Percentiles rank a stretch among this genome's conserved stretches.
These are phyloP conservation scores for Metarhizium brunneum DNA, from an alignment of 2,329 filamentous ascomycete species.

Conservation along the genomic window DNA sequence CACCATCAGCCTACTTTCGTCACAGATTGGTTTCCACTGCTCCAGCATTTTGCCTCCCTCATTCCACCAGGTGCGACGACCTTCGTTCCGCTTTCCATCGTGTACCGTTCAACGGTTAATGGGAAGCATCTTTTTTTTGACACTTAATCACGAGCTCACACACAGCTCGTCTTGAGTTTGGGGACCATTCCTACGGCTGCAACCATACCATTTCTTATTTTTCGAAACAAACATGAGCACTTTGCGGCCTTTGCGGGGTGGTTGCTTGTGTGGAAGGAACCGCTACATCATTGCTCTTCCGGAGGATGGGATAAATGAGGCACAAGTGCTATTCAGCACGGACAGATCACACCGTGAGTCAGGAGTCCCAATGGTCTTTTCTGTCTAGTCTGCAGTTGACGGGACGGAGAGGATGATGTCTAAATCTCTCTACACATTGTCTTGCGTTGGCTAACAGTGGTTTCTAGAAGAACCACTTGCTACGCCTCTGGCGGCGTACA, in stretches of 20 bases:
- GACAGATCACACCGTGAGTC: conserved; percentile 62
- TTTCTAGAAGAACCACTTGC: conserved; percentile 53
- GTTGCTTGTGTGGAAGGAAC: conserved; percentile 80
- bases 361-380: background rate
- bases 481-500: conserved; percentile 67
- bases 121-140: background rate
- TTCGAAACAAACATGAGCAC: conserved; percentile 31
- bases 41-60: background rate
- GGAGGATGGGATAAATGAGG: conserved; percentile 40
- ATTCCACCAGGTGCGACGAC: conserved; percentile 2
- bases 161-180: background rate
- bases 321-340: conserved; percentile 68
- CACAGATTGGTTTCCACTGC: background rate
- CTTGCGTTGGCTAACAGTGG: background rate
- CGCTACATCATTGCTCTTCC: conserved; percentile 70
- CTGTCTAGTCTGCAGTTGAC: background rate
- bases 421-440: background rate
- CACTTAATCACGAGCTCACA: background rate
- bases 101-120: background rate
- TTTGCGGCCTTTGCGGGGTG: conserved; percentile 54
- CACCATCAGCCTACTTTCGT: background rate
- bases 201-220: background rate
- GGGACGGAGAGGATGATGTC: background rate
- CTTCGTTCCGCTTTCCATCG: background rate
- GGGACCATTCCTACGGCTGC: background rate